Evolutionary conservation across 2,329 filamentous ascomycete species (phyloP).

Genomic region (Colletotrichum eremochloae): DNA sequence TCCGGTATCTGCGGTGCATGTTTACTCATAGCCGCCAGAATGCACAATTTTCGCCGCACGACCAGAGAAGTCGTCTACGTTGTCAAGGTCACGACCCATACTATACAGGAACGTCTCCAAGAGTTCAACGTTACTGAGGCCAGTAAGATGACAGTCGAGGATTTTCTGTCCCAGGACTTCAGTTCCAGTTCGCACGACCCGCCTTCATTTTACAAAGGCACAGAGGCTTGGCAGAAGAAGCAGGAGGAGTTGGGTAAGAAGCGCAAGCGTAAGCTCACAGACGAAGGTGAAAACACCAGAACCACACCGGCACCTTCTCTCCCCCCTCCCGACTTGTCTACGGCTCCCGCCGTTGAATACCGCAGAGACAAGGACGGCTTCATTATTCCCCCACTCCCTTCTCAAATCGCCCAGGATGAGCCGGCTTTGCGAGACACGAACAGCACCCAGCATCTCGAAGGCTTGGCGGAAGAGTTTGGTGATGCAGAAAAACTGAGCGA

Average conservation of each 20-base stretch:
- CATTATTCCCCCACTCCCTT: constrained; percentile 41
- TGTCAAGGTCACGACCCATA: constrained; percentile 95
- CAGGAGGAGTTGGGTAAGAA: constrained; percentile 63
- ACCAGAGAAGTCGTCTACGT: constrained; percentile 97
- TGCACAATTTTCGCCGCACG: constrained; percentile 97
- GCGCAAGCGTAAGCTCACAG: constrained; percentile 58
- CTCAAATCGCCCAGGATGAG: constrained; percentile 35
- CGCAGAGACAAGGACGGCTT: constrained; percentile 43
- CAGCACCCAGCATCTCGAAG: constrained; percentile 38
- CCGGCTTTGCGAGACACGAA: constrained; percentile 34
- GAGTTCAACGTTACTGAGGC: constrained; percentile 92
- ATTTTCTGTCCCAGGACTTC: constrained; percentile 81
- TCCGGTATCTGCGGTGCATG: constrained; percentile 96
- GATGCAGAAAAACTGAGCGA: constrained; percentile 20
- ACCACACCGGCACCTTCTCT: constrained; percentile 38
- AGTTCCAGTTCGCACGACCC: constrained; percentile 76
- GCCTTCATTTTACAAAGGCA: constrained; percentile 81
- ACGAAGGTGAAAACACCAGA: constrained; percentile 49
- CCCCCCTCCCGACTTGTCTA: constrained; percentile 45
- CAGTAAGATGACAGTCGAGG: constrained; percentile 86
- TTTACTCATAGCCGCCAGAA: constrained; percentile 92
- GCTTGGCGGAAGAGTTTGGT: constrained; percentile 39
- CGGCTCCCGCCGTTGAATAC: constrained; percentile 43
- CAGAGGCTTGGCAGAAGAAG: constrained; percentile 69
- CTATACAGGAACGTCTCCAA: constrained; percentile 89